Percentiles rank a stretch among this genome's conserved stretches.
Conservation (phyloP, 2,329 filamentous ascomycete genomes). For the Lecanicillium sp. region DNA sequence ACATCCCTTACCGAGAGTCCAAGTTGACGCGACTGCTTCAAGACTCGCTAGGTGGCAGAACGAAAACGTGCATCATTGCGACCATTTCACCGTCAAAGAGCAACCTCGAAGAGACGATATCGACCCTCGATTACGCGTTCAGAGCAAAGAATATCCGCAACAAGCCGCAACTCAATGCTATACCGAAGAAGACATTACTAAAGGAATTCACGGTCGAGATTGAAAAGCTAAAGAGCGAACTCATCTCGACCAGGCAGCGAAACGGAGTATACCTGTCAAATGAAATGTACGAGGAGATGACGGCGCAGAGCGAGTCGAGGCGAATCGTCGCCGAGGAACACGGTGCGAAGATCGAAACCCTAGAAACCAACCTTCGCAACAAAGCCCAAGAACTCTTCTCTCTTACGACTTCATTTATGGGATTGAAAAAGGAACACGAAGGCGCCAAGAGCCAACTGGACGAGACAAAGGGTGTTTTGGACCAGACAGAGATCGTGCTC, state of each 20-base stretch:
- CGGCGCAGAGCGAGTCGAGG: conserved; percentile 82
- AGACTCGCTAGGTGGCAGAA: conserved; percentile 90
- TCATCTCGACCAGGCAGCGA: conserved; percentile 85
- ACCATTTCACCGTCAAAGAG: conserved; percentile 91
- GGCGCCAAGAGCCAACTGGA: conserved; percentile 63
- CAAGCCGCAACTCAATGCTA: conserved; percentile 89
- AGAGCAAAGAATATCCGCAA: conserved; percentile 97
- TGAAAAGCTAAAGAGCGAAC: conserved; percentile 86
- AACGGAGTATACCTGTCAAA: conserved; percentile 93
- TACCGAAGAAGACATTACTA: conserved; percentile 86
- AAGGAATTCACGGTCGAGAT: conserved; percentile 89
- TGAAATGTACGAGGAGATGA: conserved; percentile 85
- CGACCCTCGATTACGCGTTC: conserved; percentile 95
- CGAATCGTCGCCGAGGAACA: conserved; percentile 91
- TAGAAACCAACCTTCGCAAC: conserved; percentile 84
- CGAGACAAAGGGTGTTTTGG: conserved; percentile 71
- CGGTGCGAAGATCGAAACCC: conserved; percentile 80
- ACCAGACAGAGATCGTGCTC: conserved; percentile 82
- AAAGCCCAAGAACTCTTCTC: conserved; percentile 90
- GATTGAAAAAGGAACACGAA: conserved; percentile 84
- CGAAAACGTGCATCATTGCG: conserved; percentile 98
- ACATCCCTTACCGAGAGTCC: conserved; percentile 90
- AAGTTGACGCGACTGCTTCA: conserved; percentile 92
- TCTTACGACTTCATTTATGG: conserved; percentile 79
- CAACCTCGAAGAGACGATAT: conserved; percentile 96